Conservation (phyloP, 768 basidiomycete genomes). For the Holtermannia corniformis region DNA sequence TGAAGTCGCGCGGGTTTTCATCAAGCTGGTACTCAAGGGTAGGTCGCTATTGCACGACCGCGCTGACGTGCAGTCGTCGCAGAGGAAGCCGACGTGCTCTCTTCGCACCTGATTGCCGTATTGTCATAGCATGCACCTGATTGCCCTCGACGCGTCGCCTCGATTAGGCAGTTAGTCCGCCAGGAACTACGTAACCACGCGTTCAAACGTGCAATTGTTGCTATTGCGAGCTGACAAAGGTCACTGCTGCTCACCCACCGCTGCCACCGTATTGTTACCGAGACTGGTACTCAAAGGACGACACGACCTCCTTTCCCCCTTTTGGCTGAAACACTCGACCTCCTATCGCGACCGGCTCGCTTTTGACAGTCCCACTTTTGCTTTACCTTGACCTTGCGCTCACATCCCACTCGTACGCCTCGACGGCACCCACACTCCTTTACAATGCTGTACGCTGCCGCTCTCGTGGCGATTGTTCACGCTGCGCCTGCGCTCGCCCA, state of each 20-base stretch:
- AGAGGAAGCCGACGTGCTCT: conserved; percentile 34
- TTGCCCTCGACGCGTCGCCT: too few species aligned
- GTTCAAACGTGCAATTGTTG: too few species aligned
- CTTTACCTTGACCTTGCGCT: too few species aligned
- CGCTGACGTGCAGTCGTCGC: conserved; percentile 20
- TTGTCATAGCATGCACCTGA: conserved; percentile 23
- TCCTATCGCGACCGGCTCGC: neutral
- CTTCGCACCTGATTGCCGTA: conserved; percentile 31
- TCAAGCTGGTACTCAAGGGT: conserved; percentile 41
- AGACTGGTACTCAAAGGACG: too few species aligned
- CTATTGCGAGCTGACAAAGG: too few species aligned
- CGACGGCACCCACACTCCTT: neutral
- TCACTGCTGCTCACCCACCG: too few species aligned
- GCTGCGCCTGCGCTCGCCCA: neutral
- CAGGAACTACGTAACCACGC: too few species aligned
- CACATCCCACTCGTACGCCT: neutral
- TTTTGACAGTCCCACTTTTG: neutral
- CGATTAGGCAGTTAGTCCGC: too few species aligned
- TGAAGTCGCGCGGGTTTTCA: conserved; percentile 31
- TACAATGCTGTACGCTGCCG: neutral
- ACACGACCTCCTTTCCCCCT: neutral
- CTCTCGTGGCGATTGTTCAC: neutral
- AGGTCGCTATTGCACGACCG: conserved; percentile 7
- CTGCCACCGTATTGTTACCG: too few species aligned
- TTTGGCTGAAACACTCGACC: neutral